Conservation (phyloP, 306 rosid species). For the Malus sylvestris region DNA sequence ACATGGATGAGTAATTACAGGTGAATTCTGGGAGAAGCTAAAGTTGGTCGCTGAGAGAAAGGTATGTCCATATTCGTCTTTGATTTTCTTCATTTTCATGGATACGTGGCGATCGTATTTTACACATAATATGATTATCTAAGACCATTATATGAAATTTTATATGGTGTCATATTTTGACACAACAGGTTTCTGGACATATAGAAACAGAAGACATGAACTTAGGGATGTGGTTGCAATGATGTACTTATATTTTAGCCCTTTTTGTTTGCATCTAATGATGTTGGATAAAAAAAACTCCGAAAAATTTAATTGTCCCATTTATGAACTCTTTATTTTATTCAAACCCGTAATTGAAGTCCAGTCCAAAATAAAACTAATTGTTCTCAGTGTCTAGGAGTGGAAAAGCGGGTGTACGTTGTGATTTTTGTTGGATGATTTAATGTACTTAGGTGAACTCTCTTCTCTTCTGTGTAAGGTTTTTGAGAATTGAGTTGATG, state of each 20-base stretch:
- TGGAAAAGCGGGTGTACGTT: not conserved
- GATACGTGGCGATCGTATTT: not conserved
- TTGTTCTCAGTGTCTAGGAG: not conserved
- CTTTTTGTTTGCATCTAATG: not conserved
- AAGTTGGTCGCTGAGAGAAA: conserved; percentile 62
- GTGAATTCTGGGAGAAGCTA: conserved; percentile 78
- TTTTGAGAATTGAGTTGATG: not conserved
- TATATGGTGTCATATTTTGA: not conserved
- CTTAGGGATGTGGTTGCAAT: not conserved
- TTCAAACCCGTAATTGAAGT: not conserved
- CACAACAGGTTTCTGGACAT: not conserved
- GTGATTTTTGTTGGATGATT: not conserved
- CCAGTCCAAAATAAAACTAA: not conserved
- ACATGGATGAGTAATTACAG: conserved; percentile 43
- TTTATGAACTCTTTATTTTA: not conserved
- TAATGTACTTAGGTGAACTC: not conserved
- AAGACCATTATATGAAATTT: not conserved
- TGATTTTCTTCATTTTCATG: not conserved
- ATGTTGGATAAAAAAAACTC: not conserved
- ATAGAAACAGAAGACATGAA: not conserved
- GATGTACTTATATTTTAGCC: not conserved
- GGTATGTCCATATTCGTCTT: conserved; percentile 35
- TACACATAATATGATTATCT: not conserved
- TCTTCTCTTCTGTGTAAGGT: not conserved
- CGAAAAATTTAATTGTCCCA: not conserved